Conservation (phyloP, 441 rosid genomes). For the Lepidium campestre region DNA sequence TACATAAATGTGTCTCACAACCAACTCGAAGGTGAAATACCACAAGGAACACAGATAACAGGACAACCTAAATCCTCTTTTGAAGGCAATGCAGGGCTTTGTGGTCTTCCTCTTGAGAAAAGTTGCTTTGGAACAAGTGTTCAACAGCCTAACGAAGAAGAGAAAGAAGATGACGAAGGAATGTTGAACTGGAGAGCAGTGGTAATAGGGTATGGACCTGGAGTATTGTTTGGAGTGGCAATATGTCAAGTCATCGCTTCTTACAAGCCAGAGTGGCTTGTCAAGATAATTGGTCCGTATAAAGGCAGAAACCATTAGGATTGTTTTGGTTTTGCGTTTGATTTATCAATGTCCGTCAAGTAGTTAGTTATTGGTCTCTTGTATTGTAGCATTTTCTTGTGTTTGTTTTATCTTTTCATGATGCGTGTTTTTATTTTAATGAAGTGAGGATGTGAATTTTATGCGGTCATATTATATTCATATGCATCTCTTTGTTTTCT, state of each 20-base stretch:
- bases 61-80: constrained; percentile 29
- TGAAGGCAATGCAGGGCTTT: constrained; percentile 23
- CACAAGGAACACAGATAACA: constrained; percentile 19
- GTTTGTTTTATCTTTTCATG: too few species aligned
- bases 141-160: not conserved
- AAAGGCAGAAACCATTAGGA: too few species aligned
- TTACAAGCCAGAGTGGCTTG: not conserved
- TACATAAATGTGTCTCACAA: constrained; percentile 34
- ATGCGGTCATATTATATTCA: too few species aligned
- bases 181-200: not conserved
- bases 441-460: too few species aligned
- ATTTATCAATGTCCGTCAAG: too few species aligned
- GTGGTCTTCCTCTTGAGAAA: constrained; percentile 33
- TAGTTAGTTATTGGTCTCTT: too few species aligned
- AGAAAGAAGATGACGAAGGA: not conserved
- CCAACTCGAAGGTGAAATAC: constrained; percentile 36
- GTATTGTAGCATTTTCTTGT: too few species aligned
- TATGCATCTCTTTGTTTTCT: too few species aligned
- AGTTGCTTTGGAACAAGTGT: constrained; percentile 2
- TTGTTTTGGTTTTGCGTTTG: too few species aligned
- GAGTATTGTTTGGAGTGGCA: not conserved
- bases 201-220: not conserved
- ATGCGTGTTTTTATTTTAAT: too few species aligned
- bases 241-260: not conserved
- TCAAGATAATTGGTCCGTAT: too few species aligned